These are phyloP conservation scores for Trichoderma brevicompactum DNA, from an alignment of 2,329 filamentous ascomycete genomes.

Conservation along the genomic window DNA sequence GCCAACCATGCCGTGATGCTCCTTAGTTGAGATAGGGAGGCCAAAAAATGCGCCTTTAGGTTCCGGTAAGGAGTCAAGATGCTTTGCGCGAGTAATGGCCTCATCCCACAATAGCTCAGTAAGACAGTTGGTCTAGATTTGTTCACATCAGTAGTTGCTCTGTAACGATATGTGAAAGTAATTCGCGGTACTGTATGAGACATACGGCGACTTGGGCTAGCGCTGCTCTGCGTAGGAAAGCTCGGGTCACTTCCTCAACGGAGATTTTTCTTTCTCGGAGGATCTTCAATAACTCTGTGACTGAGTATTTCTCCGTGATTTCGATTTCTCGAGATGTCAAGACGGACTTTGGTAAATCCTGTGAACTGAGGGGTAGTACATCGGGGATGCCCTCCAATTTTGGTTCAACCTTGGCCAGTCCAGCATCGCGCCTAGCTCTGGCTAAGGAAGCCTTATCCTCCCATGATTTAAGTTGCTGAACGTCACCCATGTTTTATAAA, in stretches of 20 bases:
- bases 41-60: slow-evolving; percentile 42
- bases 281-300: slow-evolving; percentile 12
- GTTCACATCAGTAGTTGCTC: neutral
- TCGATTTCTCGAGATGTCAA: slow-evolving; percentile 19
- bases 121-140: slow-evolving; percentile 41
- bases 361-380: slow-evolving; percentile 19
- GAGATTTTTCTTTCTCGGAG: slow-evolving; percentile 17
- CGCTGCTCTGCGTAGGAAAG: slow-evolving; percentile 36
- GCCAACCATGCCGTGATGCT: slow-evolving; percentile 45
- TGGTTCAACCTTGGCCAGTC: slow-evolving; percentile 18
- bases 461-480: slow-evolving; percentile 5
- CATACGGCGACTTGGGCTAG: slow-evolving; percentile 37
- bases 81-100: slow-evolving; percentile 41
- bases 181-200: neutral
- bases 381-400: slow-evolving; percentile 24
- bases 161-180: neutral
- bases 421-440: neutral
- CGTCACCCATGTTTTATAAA: slow-evolving; percentile 12
- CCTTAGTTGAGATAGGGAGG: slow-evolving; percentile 44
- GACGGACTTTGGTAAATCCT: slow-evolving; percentile 16
- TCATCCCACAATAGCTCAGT: slow-evolving; percentile 44
- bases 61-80: slow-evolving; percentile 42
- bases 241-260: slow-evolving; percentile 38
- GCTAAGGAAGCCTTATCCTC: slow-evolving; percentile 5
- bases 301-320: slow-evolving; percentile 25